These are phyloP conservation scores for Heteromeles arbutifolia DNA, from an alignment of 306 rosid species.

Conservation along the genomic window DNA sequence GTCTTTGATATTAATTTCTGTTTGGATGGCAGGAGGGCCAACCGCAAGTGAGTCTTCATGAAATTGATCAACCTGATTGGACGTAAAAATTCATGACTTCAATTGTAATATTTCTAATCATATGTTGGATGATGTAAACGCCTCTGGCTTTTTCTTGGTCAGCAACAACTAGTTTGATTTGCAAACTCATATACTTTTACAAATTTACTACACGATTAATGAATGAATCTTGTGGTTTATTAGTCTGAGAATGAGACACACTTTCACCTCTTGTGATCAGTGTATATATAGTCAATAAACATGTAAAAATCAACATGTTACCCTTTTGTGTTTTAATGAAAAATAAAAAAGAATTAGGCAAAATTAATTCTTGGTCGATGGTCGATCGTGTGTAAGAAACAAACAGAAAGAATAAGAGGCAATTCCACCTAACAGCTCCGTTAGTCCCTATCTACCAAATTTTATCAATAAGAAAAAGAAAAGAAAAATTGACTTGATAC, in stretches of 20 bases:
- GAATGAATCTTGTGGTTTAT: not conserved
- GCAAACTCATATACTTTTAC: not conserved
- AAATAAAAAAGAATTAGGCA: not conserved
- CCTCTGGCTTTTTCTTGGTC: not conserved
- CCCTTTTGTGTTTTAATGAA: too few relatives aligned
- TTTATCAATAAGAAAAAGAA: too few relatives aligned
- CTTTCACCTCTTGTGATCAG: not conserved
- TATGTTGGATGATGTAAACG: not conserved
- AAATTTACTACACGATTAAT: not conserved
- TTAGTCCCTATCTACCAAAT: too few relatives aligned
- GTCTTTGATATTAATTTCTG: not conserved
- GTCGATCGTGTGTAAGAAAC: not conserved
- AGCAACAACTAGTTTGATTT: not conserved
- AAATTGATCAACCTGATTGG: not conserved
- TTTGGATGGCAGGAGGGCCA: slow-evolving; percentile 9
- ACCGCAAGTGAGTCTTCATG: not conserved
- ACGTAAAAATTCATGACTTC: slow-evolving; percentile 5
- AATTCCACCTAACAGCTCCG: too few relatives aligned
- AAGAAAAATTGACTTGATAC: too few relatives aligned
- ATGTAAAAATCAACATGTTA: not conserved
- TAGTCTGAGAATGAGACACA: too few relatives aligned
- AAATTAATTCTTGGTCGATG: not conserved
- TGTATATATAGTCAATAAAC: too few relatives aligned
- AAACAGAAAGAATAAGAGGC: not conserved
- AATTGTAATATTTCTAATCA: not conserved